Evolutionary conservation across 2,329 filamentous ascomycete species (phyloP).

Genomic region (Colletotrichum endophyticum): DNA sequence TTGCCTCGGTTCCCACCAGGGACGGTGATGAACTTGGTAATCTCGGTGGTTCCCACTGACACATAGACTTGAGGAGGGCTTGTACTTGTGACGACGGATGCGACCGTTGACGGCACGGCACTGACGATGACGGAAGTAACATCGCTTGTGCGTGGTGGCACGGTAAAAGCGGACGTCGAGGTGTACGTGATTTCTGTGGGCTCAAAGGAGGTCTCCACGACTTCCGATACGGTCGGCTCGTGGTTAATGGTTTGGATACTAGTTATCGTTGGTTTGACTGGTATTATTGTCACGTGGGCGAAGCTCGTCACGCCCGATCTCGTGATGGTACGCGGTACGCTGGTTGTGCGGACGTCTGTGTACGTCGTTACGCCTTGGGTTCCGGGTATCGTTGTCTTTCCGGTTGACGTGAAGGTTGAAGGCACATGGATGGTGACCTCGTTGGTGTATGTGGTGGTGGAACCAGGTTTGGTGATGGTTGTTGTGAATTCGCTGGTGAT

Average conservation of each 20-base stretch:
- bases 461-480: background rate
- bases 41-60: constrained; percentile 23
- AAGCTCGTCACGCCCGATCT: background rate
- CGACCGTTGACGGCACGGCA: background rate
- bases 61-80: constrained; percentile 4
- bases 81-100: background rate
- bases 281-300: background rate
- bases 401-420: background rate
- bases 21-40: constrained; percentile 23
- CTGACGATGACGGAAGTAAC: background rate
- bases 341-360: background rate
- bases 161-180: background rate
- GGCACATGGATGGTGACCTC: background rate
- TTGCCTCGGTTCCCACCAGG: background rate
- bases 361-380: background rate
- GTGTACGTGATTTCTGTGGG: background rate
- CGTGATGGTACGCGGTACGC: background rate
- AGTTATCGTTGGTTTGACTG: background rate
- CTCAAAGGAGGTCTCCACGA: background rate
- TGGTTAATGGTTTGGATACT: background rate
- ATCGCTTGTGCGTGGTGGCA: background rate
- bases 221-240: background rate
- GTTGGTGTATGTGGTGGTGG: background rate
- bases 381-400: background rate
- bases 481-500: background rate